Percentiles rank a stretch among this genome's conserved stretches.
These are phyloP conservation scores for Cryptococcus sp. DNA, from an alignment of 1,284 basidiomycete species.

Conservation along the genomic window DNA sequence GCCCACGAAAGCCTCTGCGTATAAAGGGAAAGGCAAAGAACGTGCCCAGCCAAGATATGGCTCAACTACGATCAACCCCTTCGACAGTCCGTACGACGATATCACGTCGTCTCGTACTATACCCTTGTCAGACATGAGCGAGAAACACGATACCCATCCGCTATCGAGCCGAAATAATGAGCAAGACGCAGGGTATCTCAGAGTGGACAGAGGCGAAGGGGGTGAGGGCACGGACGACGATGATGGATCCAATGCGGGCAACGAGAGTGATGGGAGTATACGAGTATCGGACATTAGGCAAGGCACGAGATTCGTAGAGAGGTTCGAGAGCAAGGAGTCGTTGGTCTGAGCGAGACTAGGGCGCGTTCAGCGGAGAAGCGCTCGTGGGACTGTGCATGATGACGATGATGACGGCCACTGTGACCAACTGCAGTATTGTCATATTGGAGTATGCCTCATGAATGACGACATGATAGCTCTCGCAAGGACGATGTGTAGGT, in stretches of 20 bases:
- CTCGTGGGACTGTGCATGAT: no score
- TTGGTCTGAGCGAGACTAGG: not conserved
- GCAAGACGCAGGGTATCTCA: no score
- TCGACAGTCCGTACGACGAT: conserved; percentile 15
- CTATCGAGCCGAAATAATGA: no score
- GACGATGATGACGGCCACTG: no score
- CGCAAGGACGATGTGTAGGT: no score
- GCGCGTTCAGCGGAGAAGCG: no score
- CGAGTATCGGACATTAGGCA: conserved; percentile 14
- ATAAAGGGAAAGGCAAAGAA: conserved; percentile 9
- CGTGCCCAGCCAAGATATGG: not conserved
- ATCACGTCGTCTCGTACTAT: not conserved
- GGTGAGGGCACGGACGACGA: not conserved
- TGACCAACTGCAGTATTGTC: no score
- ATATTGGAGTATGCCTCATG: no score
- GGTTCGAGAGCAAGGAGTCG: conserved; percentile 17
- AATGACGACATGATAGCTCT: no score
- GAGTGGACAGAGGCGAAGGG: not conserved
- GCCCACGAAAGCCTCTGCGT: not conserved
- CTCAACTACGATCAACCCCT: conserved; percentile 2
- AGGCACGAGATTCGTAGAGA: conserved; percentile 16
- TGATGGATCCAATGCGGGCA: conserved; percentile 5
- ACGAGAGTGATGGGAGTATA: conserved; percentile 11
- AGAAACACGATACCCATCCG: no score
- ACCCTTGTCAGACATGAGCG: no score